phyloP scores from a whole-genome alignment of 345 rosid genomes.

The Sonneratia alba region DNA sequence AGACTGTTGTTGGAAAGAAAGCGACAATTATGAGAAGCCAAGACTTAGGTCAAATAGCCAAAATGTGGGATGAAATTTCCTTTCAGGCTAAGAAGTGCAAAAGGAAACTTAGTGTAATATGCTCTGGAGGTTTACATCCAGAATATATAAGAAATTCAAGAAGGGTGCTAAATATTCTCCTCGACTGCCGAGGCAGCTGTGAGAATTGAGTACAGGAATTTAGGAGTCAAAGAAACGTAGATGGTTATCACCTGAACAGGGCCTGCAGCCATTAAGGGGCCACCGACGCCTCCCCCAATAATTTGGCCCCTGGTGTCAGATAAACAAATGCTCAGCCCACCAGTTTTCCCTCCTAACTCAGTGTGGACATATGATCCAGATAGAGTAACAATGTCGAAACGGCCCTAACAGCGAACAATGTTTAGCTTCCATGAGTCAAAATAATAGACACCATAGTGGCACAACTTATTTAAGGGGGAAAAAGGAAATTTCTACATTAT shows the following conservation, averaged over 20 bases:
- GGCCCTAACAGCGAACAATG: slow-evolving; percentile 47
- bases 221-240: background rate
- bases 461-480: background rate
- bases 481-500: background rate
- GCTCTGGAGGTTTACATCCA: background rate
- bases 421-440: background rate
- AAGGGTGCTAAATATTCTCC: background rate
- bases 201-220: background rate
- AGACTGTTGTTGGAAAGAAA: background rate
- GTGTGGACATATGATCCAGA: slow-evolving; percentile 78
- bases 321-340: slow-evolving; percentile 81
- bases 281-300: slow-evolving; percentile 91
- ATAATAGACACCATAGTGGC: background rate
- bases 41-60: background rate
- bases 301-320: slow-evolving; percentile 64
- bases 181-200: background rate
- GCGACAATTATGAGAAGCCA: background rate
- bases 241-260: slow-evolving; percentile 73
- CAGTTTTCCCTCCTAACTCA: slow-evolving; percentile 65
- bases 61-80: background rate
- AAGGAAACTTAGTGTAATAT: no score
- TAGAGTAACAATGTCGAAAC: slow-evolving; percentile 69
- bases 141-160: background rate
- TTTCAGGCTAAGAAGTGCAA: no score
- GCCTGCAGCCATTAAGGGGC: slow-evolving; percentile 74